Conservation (phyloP, 345 rosid species). For the Citrus maxima region DNA sequence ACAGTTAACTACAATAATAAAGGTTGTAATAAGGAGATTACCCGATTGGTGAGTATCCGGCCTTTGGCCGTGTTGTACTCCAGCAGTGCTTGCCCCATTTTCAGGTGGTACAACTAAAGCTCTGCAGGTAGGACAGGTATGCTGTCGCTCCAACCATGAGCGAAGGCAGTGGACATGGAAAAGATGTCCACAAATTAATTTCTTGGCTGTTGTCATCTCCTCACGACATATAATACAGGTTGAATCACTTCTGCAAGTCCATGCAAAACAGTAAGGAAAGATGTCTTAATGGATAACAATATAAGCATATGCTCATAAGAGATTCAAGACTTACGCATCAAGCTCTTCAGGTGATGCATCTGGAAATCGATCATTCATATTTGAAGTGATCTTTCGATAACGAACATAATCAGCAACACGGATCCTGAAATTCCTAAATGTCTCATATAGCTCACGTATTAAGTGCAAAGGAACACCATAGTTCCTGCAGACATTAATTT, state of each 20-base stretch:
- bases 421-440: constrained; percentile 85
- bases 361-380: constrained; percentile 95
- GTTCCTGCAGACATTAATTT: constrained; percentile 53
- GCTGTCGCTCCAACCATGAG: constrained; percentile 94
- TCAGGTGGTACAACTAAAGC: constrained; percentile 87
- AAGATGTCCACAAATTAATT: constrained; percentile 88
- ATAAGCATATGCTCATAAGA: not conserved
- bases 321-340: constrained; percentile 48
- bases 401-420: constrained; percentile 91
- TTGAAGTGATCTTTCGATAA: constrained; percentile 92
- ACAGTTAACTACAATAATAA: not conserved
- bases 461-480: constrained; percentile 94
- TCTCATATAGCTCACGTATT: constrained; percentile 94
- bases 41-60: constrained; percentile 56
- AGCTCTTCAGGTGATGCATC: constrained; percentile 94
- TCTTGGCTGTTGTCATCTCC: constrained; percentile 95
- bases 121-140: constrained; percentile 96
- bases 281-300: constrained; percentile 2
- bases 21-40: constrained; percentile 11
- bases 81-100: constrained; percentile 47
- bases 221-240: constrained; percentile 98
- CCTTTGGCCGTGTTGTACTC: constrained; percentile 57
- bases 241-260: constrained; percentile 73
- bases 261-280: constrained; percentile 20
- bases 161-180: constrained; percentile 97